Percentiles rank a stretch among this genome's conserved stretches.
These are phyloP conservation scores for Apiotrichum sp. DNA, from an alignment of 1,284 basidiomycete genomes.

Conservation along the genomic window DNA sequence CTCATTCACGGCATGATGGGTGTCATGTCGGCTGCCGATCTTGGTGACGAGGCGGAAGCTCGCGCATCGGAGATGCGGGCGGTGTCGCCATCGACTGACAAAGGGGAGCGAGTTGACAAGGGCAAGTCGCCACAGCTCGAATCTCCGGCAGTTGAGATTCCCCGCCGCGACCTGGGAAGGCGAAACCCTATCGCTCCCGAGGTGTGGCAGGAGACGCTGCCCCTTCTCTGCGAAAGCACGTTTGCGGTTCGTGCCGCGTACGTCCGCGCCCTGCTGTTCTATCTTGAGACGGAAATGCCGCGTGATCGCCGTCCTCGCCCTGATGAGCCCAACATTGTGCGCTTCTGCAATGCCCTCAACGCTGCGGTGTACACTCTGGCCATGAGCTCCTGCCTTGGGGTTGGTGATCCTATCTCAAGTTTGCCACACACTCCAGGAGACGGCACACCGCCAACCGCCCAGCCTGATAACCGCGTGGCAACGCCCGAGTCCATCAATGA, in stretches of 20 bases:
- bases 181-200: conserved; percentile 71
- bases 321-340: conserved; percentile 33
- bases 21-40: conserved; percentile 32
- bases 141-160: conserved; percentile 22
- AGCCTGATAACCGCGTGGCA: background rate
- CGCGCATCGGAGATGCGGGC: conserved; percentile 3
- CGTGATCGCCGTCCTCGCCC: conserved; percentile 25
- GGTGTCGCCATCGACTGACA: background rate
- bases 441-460: background rate
- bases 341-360: conserved; percentile 70
- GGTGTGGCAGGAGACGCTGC: conserved; percentile 81
- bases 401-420: conserved; percentile 12
- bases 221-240: conserved; percentile 69
- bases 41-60: conserved; percentile 32
- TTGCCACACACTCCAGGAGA: conserved; percentile 12
- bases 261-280: conserved; percentile 62
- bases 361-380: conserved; percentile 72
- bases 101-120: conserved; percentile 16
- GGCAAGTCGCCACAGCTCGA: conserved; percentile 33
- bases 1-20: conserved; percentile 38
- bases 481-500: background rate
- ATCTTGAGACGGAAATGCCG: conserved; percentile 67
- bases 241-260: conserved; percentile 70
- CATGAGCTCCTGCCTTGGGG: conserved; percentile 57
- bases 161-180: conserved; percentile 38